Evolutionary conservation across 2,329 filamentous ascomycete species (phyloP).

Genomic region (Chaetomiaceae sp.): DNA sequence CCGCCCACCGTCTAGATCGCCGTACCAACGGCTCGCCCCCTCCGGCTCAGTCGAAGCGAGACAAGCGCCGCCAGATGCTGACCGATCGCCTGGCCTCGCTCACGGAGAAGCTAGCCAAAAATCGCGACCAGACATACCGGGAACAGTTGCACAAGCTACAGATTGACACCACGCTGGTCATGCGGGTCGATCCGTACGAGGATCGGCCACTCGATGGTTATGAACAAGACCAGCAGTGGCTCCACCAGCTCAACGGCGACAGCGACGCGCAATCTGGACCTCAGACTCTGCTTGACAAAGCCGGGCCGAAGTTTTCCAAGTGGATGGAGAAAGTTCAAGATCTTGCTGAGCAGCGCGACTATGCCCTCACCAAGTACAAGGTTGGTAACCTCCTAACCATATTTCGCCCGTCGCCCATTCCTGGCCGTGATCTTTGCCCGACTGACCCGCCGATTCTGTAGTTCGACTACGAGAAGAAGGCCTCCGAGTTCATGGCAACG

Average conservation of each 20-base stretch:
- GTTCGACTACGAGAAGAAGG: conserved; percentile 59
- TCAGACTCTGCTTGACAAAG: conserved; percentile 61
- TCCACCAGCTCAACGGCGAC: conserved; percentile 32
- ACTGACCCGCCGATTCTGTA: conserved; percentile 29
- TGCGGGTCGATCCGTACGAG: conserved; percentile 75
- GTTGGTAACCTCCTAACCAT: conserved; percentile 48
- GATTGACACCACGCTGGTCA: conserved; percentile 79
- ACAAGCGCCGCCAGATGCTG: conserved; percentile 80
- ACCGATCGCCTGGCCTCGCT: conserved; percentile 72
- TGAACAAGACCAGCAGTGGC: conserved; percentile 36
- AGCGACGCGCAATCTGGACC: conserved; percentile 34
- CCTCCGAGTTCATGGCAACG: conserved; percentile 53
- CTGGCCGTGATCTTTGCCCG: too few species aligned
- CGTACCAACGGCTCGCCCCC: conserved; percentile 27
- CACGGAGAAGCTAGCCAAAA: conserved; percentile 69
- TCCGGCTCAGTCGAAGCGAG: conserved; percentile 66
- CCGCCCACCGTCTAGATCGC: conserved; percentile 22
- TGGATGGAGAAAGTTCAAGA: conserved; percentile 86
- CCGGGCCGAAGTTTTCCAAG: conserved; percentile 76
- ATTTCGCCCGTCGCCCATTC: neutral
- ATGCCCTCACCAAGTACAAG: conserved; percentile 72
- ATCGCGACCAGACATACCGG: conserved; percentile 77
- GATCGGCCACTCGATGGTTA: conserved; percentile 40
- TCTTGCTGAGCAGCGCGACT: conserved; percentile 79
- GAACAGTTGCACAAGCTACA: conserved; percentile 90